Evolutionary conservation across 2,329 filamentous ascomycete genomes (phyloP), one percentile per base, ranked within the genome.

Genomic region (Phyllachora maydis): DNA sequence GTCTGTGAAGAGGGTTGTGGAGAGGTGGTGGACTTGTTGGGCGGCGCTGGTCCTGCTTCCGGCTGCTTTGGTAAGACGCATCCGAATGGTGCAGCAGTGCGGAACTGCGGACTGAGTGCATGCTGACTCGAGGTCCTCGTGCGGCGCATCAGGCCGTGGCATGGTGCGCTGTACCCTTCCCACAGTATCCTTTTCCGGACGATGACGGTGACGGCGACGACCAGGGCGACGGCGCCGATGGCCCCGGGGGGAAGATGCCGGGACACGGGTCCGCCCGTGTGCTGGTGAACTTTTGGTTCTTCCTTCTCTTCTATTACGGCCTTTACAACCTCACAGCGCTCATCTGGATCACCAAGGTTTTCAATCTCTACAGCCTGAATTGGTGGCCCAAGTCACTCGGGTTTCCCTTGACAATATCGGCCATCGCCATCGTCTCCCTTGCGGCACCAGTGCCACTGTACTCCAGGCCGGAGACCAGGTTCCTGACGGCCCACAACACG

Each of bases 251-350:
- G 32, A 59, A 56, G 25, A 45, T 50, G 1, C 66, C 67, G 1
- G 68, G 67, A 14, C 66, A 74, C 49, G 69, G 69, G 28, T 53
- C 59, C 33, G 64, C 67, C 5, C 52, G 60, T 19, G 68, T 74
- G 4, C 58, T 63, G 30, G 59, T 74, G 33, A 71, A 70, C 47
- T 74, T 74, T 37, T 75, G 69, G 68, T 73, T 72, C 51, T 75
- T 75, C 37, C 50, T 75, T 18, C 59, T 72, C 23, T 60, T 72
- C 27, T 75, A 73, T 47, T 75, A 75, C 41, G 65, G 66, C 27
- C 61, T 72, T 33, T 75, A 75, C 44, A 73, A 69, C 38, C 37
- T 73, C 13, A 70, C 65, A 4, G 69, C 68, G 3, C 46, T 75
- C 34, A 60, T 71, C 30, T 75, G 68, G 66, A 72, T 75, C 38